Evolutionary conservation across 179 eudicot genomes (phyloP), one percentile per base, ranked within the genome.

Genomic region (Sideroxylon spinosum): DNA sequence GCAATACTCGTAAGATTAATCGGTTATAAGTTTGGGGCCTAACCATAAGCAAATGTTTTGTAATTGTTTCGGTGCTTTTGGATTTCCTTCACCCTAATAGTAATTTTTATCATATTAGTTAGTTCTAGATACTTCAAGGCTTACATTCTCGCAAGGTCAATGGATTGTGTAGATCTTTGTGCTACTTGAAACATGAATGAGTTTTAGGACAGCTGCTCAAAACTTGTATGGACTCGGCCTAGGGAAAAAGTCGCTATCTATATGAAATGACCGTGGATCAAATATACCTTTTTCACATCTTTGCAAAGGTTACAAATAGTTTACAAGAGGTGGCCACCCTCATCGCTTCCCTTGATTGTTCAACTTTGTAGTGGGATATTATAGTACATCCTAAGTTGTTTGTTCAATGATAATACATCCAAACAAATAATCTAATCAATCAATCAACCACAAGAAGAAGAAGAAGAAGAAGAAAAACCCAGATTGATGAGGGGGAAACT

Each of bases 231-330:
- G 48, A 57, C 17, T 17, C 60, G 68, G 77, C 19, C 32, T 25
- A 0, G 44, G 68, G 13, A 60, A 32, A n/a, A 67, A 10, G 25
- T 57, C n/a, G 77, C 22, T 28, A 28, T 53, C 63, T 32, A 73
- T 32, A 53, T 73, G 25, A 19, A 11, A n/a, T 56, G 76, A 73
- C 66, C 65, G n/a, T 57, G 28, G 66, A 29, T 65, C 66, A 73
- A 26, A 13, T 52, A 23, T 9, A 67, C 23, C 44, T 12, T 61
- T 22, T 67, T n/a, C 3, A 67, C 17, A 6, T 37, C 71, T 0
- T 5, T 67, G 37, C 32, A 5, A 9, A 29, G 71, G 71, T 67
- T 48, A 7, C 16, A 44, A 7, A 68, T 25, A 19, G 44, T 37
- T 37, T 55, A 7, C 60, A 55, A 13, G 20, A 29, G 44, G 44